Evolutionary conservation across 805 yeast species (phyloP), one percentile per base, ranked within the genome.

Genomic region (Komagataella mondaviorum): DNA sequence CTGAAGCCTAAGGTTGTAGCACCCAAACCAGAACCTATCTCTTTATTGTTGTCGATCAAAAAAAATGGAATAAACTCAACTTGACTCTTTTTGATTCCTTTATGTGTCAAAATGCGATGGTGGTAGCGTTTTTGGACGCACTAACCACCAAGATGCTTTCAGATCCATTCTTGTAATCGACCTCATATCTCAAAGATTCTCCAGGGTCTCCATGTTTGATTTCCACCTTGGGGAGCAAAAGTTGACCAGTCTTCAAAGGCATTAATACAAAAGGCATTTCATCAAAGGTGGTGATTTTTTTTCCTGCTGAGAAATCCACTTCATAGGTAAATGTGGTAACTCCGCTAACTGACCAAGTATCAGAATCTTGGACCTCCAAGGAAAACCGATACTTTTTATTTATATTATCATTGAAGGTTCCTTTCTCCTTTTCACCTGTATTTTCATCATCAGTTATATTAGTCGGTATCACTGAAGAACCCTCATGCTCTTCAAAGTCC

Each of bases 311-410:
- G 6, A 20, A 54, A 7, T 64, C 69, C 4, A 74, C 64, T 2
- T 68, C 61, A 54, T 88, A 76, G 8, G 69, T 61, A 47, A 79
- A 78, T 52, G 71, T 72, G 53, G 79, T 80, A 54, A 76, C 71
- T 0, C 98, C 98, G 5, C 88, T 80, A 4, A 89, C 68, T 2
- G 88, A 61, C 98, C 98, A 91, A 50, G 73, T 76, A 22, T 88
- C 96, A 55, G 51, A 53, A n/a, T 65, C 52, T 18, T 55, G 63
- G 6, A 68, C 45, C 14, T 57, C 59, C 23, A 67, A 8, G 18
- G 10, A 48, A 43, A 51, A 54, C 10, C 52, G 47, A 23, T 60
- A 48, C 7, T 45, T 49, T n/a, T 46, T 52, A 44, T 53, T n/a
- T 14, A 49, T 52, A 6, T 60, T 53, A 17, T 59, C 62, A 46